Conservation (phyloP, 2,329 filamentous ascomycete species). For the Penicillium psychrosexuale region DNA sequence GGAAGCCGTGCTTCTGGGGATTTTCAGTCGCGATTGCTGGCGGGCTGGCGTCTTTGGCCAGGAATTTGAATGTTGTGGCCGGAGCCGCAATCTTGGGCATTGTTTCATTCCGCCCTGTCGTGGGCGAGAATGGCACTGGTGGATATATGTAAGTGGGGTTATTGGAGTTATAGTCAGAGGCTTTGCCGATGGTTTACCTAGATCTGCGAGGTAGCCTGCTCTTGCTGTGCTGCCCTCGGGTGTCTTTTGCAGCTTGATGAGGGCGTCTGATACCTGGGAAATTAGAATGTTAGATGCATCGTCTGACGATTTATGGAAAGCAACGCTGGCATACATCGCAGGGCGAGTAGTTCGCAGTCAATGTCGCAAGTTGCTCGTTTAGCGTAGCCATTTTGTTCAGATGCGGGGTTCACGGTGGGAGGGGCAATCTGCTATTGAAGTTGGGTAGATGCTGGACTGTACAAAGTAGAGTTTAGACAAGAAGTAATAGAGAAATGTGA, state of each 20-base stretch:
- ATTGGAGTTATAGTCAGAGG: neutral
- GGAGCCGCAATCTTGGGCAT: slow-evolving; percentile 41
- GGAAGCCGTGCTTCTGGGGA: slow-evolving; percentile 50
- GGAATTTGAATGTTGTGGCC: slow-evolving; percentile 53
- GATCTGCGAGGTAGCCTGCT: slow-evolving; percentile 65
- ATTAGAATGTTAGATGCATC: neutral
- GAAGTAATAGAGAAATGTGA: neutral
- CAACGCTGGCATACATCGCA: slow-evolving; percentile 38
- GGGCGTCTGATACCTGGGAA: slow-evolving; percentile 64
- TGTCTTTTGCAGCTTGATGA: slow-evolving; percentile 61
- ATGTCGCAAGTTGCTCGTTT: slow-evolving; percentile 32
- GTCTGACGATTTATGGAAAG: too few species aligned
- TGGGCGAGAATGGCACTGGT: slow-evolving; percentile 38
- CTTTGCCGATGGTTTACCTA: slow-evolving; percentile 39
- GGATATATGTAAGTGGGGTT: slow-evolving; percentile 4
- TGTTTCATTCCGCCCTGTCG: slow-evolving; percentile 26
- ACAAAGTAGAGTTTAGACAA: neutral
- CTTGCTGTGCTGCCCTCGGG: slow-evolving; percentile 49
- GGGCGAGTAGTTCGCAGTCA: slow-evolving; percentile 38
- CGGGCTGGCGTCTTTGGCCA: slow-evolving; percentile 53
- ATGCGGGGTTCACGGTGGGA: slow-evolving; percentile 11
- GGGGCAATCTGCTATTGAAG: neutral
- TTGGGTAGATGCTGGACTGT: neutral
- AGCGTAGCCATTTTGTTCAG: slow-evolving; percentile 27
- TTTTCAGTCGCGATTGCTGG: slow-evolving; percentile 23